phyloP scores from a whole-genome alignment of 495 filamentous ascomycete species.

The Penicillium desertorum region DNA sequence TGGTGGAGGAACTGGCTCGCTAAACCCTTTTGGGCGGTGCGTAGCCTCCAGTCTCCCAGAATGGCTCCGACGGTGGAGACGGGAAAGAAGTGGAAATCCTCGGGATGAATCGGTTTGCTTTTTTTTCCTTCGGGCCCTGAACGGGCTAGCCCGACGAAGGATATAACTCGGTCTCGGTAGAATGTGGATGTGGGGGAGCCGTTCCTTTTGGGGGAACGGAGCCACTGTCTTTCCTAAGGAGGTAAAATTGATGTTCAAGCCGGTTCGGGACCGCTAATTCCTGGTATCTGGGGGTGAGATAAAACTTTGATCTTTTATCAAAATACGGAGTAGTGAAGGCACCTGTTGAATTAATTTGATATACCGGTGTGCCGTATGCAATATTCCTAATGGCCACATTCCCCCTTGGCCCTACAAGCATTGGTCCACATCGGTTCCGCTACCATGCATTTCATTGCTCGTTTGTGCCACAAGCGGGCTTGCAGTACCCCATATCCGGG shows the following conservation, averaged over 20 bases:
- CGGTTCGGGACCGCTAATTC: no score
- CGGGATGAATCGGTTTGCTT: constrained; percentile 1
- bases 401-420: constrained; percentile 8
- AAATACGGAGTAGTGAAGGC: no score
- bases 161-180: constrained; percentile 1
- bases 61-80: neutral
- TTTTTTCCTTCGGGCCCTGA: neutral
- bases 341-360: neutral
- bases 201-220: constrained; percentile 18
- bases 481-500: constrained; percentile 11
- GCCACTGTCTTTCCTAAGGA: constrained; percentile 14
- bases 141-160: constrained; percentile 5
- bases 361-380: neutral
- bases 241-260: no score
- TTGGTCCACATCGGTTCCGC: constrained; percentile 18
- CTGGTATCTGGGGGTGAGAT: constrained; percentile 1
- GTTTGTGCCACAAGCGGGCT: constrained; percentile 14
- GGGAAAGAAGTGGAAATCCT: constrained; percentile 4
- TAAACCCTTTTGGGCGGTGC: constrained; percentile 8
- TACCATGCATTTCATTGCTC: constrained; percentile 21
- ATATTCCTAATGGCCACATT: neutral
- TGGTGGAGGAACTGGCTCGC: constrained; percentile 16
- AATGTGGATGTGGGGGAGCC: constrained; percentile 4
- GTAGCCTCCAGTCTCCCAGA: constrained; percentile 21
- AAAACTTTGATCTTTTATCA: no score